Evolutionary conservation across 2,329 filamentous ascomycete species (phyloP), one percentile per base, ranked within the genome.

Genomic region (Sclerotinia borealis): DNA sequence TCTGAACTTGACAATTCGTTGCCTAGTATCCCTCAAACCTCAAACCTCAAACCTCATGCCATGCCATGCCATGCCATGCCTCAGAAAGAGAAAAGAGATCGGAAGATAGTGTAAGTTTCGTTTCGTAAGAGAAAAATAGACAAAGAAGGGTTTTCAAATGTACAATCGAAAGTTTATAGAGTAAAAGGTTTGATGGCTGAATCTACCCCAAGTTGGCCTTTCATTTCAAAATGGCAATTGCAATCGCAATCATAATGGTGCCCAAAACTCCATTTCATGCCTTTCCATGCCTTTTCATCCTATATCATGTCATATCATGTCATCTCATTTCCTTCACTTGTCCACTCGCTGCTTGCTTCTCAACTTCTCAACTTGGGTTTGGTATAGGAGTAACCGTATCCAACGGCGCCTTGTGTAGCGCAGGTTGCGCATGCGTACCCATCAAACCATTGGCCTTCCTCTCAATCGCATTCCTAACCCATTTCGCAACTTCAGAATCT

Each of bases 361-460:
- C n/a, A n/a, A n/a, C n/a, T n/a, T 41, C 8, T 19, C 39, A 5
- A 19, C 39, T 7, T 45, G 68, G 66, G 59, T 66, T 68, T 10
- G 66, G 63, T 22, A 69, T 66, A 10, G 84, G 82, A 68, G 83
- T 85, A 61, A 93, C 84, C 15, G 84, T 85, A 75, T 96, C 91
- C 50, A 98, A 77, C 1, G 93, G 91, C 29, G 91, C 93, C 6
- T 91, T 88, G 75, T 98, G 95, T 66, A 98, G 77, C 3, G 95
- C 93, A 19, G 95, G 95, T 72, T 90, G 91, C 55, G 81, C 80
- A 19, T 77, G 75, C 55, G 79, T 80, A 72, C 41, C 78, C 73
- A 79, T 83, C 51, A 78, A 78, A 19, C 85, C 90, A 2, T 80
- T 82, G 66, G 79, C 81, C 72, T 87, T 87, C 71, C 83, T 83